Evolutionary conservation across 495 filamentous ascomycete genomes (phyloP).

Genomic region (Podospora comata): DNA sequence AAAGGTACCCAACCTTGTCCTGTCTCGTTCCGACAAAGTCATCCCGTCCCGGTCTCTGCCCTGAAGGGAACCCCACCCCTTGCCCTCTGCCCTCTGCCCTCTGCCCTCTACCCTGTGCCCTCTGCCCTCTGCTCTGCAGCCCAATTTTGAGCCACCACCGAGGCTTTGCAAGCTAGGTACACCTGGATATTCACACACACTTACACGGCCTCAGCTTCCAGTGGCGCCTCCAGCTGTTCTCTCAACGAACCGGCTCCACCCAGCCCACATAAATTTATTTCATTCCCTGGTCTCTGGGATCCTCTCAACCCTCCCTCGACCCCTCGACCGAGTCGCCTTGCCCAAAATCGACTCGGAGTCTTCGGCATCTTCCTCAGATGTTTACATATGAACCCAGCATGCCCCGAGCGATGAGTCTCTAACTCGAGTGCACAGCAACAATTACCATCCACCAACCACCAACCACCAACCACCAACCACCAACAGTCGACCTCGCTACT

Average conservation of each 20-base stretch:
- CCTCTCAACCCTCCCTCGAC: not conserved
- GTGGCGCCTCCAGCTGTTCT: slow-evolving; percentile 1
- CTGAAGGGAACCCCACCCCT: slow-evolving; percentile 17
- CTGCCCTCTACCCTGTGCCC: too few relatives aligned
- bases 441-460: too few relatives aligned
- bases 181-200: not conserved
- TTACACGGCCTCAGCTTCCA: slow-evolving; percentile 12
- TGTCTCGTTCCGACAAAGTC: not conserved
- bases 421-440: slow-evolving; percentile 11
- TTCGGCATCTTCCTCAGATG: slow-evolving; percentile 28
- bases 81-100: too few relatives aligned
- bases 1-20: not conserved
- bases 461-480: too few relatives aligned
- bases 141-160: slow-evolving; percentile 5
- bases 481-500: slow-evolving; percentile 4
- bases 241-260: slow-evolving; percentile 30
- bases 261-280: slow-evolving; percentile 36
- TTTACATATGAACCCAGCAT: slow-evolving; percentile 19
- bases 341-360: slow-evolving; percentile 26
- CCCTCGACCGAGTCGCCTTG: slow-evolving; percentile 2
- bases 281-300: slow-evolving; percentile 19
- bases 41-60: slow-evolving; percentile 4
- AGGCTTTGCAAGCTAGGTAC: not conserved
- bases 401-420: slow-evolving; percentile 32
- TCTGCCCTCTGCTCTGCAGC: slow-evolving; percentile 16